Base-by-base conservation (phyloP, 495 filamentous ascomycete genomes). In the Clavariopsis aquatica region DNA sequence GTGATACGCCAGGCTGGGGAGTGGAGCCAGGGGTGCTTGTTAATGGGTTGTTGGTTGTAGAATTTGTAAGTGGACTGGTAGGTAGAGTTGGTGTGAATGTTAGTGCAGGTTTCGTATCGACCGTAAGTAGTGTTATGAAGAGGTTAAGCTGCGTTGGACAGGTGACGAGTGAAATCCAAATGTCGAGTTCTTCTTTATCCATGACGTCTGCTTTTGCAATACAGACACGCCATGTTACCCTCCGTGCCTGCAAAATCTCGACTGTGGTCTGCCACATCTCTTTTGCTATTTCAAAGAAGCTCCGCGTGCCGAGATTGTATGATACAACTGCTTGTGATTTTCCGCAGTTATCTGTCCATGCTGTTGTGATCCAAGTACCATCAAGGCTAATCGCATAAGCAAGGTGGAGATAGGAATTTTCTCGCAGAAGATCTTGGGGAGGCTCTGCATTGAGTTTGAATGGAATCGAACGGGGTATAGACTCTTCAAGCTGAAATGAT, bases 341-440 rank as follows among this genome's bases (percentile, higher is more conserved):
- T 0, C 94, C 95, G 24, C 79, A 83, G 68, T 85, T 92, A 74
- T 98, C 92, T 1, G 89, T 90, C 95, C 95, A 99, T n/a, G 89
- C 89, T 4, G 86, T 92, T 0, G 88, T 88, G 49, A 97, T 74
- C 95, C 95, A 99, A 19, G 89, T 83, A 49, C 89, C 86, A 71
- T 94, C 91, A 28, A 87, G 77, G 71, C 90, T 93, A 63, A 87
- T 85, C 0, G 89, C 88, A 72, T 93, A 96, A 8, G 90, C 92
- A 49, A 98, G 77, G 73, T 99, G 95, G 12, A 99, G 83, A 63
- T 87, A 87, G 13, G 84, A 86, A 34, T 92, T 91, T 70, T 96
- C 91, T 52, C 88, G 85, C n/a, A 97, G 75, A 0, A 94, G 80
- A 26, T 90, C 88, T 2, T 86, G 82, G 0, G 87, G 86, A 0